Base-by-base conservation (phyloP, 805 yeast genomes). In the Schwanniomyces polymorphus region DNA sequence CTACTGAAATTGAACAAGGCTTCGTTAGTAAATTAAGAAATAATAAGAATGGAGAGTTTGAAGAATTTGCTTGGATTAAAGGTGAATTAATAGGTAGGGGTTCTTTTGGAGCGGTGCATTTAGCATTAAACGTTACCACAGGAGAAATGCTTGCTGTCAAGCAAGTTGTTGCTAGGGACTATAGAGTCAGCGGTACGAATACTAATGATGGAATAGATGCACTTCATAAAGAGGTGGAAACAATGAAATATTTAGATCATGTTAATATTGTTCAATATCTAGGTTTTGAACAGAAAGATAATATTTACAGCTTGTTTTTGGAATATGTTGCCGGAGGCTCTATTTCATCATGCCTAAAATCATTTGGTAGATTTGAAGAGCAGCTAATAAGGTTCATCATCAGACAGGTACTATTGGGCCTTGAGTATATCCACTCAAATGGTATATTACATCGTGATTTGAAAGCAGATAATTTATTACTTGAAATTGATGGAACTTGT, bases 121-220 rank as follows among this genome's bases (percentile, higher is more conserved):
- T 94, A 46, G 97, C 97, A 1, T 76, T 94, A 60, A 94, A 94
- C 65, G 91, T 91, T 14, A 94, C 98, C 1, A 90, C 97, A 0
- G 98, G 98, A 45, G 99, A 94, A 59, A 91, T 94, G 96, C 86
- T 94, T 72, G 99, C 99, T 0, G 99, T 94, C 2, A 94, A 94
- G 61, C 99, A 94, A 66, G 97, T 92, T 2, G 85, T 86, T 10
- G 84, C 88, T 0, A 50, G 57, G 9, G 56, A 56, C 12, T 52
- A 49, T 17, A 52, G 51, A 6, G 47, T 50, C n/a, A 46, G 48
- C n/a, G 41, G 42, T 11, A 71, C 75, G 21, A 76, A 79, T 43
- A 69, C 76, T 2, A 65, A 70, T 25, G 91, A 82, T 47, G 88
- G 86, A 1, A 78, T 90, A 39, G 94, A 86, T 44, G 96, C 97